A percentile compares a stretch with the other conserved stretches of the same genome.
Conservation (phyloP, 2,329 filamentous ascomycete species). For the Talaromyces sp. region DNA sequence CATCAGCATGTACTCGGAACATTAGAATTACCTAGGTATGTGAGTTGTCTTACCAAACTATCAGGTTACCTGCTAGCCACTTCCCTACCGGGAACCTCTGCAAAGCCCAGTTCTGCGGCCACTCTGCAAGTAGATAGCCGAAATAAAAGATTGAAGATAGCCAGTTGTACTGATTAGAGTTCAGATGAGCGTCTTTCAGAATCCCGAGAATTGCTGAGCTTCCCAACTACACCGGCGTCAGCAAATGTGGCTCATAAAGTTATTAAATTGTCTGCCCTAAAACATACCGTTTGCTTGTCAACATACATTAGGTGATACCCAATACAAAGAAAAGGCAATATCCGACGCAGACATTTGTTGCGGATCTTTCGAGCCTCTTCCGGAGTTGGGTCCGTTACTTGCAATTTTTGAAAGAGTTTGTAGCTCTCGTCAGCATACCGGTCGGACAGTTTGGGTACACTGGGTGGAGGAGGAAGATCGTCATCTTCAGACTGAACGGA, state of each 20-base stretch:
- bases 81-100: conserved; percentile 14
- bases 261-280: background rate
- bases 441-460: conserved; percentile 33
- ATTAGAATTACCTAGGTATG: background rate
- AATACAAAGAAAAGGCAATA: conserved; percentile 39
- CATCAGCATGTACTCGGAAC: background rate
- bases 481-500: conserved; percentile 9
- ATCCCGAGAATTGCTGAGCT: conserved; percentile 17
- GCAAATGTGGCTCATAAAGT: background rate
- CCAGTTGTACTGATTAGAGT: conserved; percentile 15
- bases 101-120: conserved; percentile 15
- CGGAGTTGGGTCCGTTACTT: conserved; percentile 35
- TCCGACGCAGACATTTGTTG: conserved; percentile 37
- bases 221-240: conserved; percentile 6
- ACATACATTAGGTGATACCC: conserved; percentile 43
- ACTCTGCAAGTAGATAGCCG: conserved; percentile 14
- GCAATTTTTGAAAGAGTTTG: conserved; percentile 39
- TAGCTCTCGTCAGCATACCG: conserved; percentile 44
- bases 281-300: conserved; percentile 36
- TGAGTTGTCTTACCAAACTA: conserved; percentile 6
- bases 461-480: background rate
- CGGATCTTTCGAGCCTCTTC: conserved; percentile 27
- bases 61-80: conserved; percentile 14
- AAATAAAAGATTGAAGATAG: conserved; percentile 17
- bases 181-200: conserved; percentile 9